phyloP scores from a whole-genome alignment of 352 stramenopile genomes.

The Phytopythium delawarense region DNA sequence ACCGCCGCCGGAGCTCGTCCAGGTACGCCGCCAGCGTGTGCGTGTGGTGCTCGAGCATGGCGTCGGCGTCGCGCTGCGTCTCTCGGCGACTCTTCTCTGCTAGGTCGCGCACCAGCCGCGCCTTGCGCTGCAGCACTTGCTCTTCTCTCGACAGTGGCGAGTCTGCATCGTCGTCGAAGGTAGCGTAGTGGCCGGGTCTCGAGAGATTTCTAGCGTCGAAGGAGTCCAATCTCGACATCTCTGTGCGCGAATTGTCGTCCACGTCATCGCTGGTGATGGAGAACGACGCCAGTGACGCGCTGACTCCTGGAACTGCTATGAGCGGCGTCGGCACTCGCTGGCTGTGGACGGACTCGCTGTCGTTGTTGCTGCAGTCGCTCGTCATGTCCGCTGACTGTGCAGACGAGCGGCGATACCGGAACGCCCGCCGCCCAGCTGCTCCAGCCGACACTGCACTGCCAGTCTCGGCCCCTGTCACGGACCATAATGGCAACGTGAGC shows the following conservation, averaged over 20 bases:
- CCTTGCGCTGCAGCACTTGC: conserved; percentile 14
- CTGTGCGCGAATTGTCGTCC: background rate
- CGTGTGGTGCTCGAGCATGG: conserved; percentile 29
- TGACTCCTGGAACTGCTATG: background rate
- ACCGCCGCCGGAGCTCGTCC: conserved; percentile 57
- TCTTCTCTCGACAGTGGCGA: conserved; percentile 10
- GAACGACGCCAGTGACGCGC: background rate
- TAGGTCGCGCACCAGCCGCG: conserved; percentile 29
- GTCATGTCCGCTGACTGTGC: background rate
- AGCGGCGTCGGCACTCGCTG: background rate
- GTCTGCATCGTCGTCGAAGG: background rate
- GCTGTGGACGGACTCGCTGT: background rate
- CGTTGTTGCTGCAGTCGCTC: background rate
- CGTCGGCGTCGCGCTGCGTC: conserved; percentile 24
- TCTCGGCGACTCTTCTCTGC: conserved; percentile 28
- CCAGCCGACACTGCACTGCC: background rate
- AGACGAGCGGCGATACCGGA: background rate
- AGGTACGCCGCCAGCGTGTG: conserved; percentile 30
- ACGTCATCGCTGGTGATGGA: background rate
- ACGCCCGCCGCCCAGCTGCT: background rate
- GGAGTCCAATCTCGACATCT: background rate
- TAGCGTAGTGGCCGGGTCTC: background rate
- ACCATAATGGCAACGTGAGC: background rate
- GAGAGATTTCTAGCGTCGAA: background rate
- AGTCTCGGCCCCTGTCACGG: background rate